Base-by-base conservation (phyloP, 2,329 filamentous ascomycete genomes). In the Cladosporium sp. region DNA sequence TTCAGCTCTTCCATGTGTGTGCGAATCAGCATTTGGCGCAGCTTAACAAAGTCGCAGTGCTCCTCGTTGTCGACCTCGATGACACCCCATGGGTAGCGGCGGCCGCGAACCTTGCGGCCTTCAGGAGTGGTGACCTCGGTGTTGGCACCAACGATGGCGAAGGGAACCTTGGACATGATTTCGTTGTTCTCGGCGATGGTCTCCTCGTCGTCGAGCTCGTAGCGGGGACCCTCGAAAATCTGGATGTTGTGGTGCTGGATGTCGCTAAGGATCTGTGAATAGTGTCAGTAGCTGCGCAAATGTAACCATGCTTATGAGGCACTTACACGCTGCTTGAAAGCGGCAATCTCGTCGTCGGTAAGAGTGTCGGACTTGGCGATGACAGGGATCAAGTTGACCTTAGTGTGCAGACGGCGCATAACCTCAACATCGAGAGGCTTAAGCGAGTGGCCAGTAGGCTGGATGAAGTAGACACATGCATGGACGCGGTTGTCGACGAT, bases 1-100 rank as follows among this genome's bases (percentile, higher is more conserved):
- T 99, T 99, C 82, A 99, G 91, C 81, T 99, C 94, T 77, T 99
- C 94, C 94, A 99, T 99, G 84, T 99, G 94, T 59, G 94, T 99
- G 76, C 94, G 90, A 81, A 99, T 97, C 68, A 99, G 87, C 94
- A 99, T 99, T 80, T 99, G 94, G 77, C 94, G 92, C 63, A 99
- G 87, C 87, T 99, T 99, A 79, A 97, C 94, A 68, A 99, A 99
- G 80, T 99, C 94, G 66, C 94, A 99, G 83, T 99, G 94, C 78
- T 99, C 94, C 84, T 99, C 94, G 76, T 99, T 99, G 80, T 99
- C 94, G 64, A 99, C 94, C 80, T 99, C 94, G 67, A 99, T 97
- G 70, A 94, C 87, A 80, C 94, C 94, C 94, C 94, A 99, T 15
- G 94, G 94, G 80, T 97, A 97, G 69, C 89, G 86, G 79, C 94